A percentile compares a stretch with the other conserved stretches of the same genome.
These are phyloP conservation scores for Aotearoamyces nothofagi DNA, from an alignment of 2,329 filamentous ascomycete species.

Conservation along the genomic window DNA sequence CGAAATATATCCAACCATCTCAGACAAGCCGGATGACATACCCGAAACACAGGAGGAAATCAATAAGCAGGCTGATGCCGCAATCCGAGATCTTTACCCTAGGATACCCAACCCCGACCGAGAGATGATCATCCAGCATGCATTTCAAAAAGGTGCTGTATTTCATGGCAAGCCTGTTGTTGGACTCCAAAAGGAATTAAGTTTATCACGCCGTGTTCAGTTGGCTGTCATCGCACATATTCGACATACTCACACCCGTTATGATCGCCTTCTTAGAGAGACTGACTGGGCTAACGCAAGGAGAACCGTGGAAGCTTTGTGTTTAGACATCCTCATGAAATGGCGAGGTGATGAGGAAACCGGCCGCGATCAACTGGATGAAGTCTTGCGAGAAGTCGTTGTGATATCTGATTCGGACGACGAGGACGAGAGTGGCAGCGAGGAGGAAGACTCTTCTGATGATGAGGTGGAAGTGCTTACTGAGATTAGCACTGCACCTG, in stretches of 20 bases:
- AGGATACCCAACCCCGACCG: constrained; percentile 50
- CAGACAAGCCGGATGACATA: constrained; percentile 20
- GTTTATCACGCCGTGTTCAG: constrained; percentile 46
- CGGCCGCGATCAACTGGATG: constrained; percentile 50
- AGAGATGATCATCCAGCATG: constrained; percentile 43
- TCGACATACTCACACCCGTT: constrained; percentile 49
- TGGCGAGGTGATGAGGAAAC: constrained; percentile 59
- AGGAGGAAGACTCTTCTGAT: constrained; percentile 5
- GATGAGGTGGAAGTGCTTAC: constrained; percentile 4
- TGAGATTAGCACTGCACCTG: background rate
- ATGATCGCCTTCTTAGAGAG: constrained; percentile 44
- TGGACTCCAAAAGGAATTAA: constrained; percentile 37
- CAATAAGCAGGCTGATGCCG: constrained; percentile 44
- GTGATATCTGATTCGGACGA: constrained; percentile 32
- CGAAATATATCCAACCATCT: constrained; percentile 10
- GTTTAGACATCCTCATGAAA: constrained; percentile 51
- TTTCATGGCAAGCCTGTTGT: constrained; percentile 40
- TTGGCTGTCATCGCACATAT: constrained; percentile 52
- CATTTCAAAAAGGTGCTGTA: constrained; percentile 41
- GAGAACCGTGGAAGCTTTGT: constrained; percentile 43
- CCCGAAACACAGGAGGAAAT: constrained; percentile 43
- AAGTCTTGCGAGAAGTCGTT: constrained; percentile 50
- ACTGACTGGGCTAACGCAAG: constrained; percentile 43
- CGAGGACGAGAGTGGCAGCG: constrained; percentile 8
- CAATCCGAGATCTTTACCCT: constrained; percentile 47